Evolutionary conservation across 805 yeast species (phyloP), one percentile per base, ranked within the genome.

Genomic region (Schizosaccharomyces octosporus): DNA sequence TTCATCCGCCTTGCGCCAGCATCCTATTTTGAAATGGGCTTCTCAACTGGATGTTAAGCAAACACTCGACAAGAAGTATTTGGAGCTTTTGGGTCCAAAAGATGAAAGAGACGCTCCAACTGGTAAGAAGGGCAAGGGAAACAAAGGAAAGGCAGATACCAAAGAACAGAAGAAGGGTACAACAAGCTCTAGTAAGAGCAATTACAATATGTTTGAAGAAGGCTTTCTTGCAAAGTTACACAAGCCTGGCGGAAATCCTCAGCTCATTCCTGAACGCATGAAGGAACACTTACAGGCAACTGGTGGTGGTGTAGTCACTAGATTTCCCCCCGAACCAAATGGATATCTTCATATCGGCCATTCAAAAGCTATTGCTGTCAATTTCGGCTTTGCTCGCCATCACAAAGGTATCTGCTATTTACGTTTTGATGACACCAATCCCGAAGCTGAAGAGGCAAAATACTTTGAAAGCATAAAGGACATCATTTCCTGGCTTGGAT

Each of bases 251-350:
- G 96, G 83, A 71, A 90, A 90, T 71, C 89, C 90, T 45, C 99
- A 93, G 75, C 84, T 79, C 66, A 83, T 77, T 72, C 93, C 95
- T 43, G 95, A 87, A 69, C 76, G 87, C 63, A 83, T 87, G 84
- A 76, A 77, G 65, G 84, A 81, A 65, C 98, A 93, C 71, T 76
- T 87, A 67, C 80, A 78, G 62, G 81, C 80, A 65, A 87, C 95
- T 42, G 78, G 80, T 48, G 95, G 96, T 59, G 78, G 79, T 69
- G 97, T 90, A 36, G 82, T 80, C 67, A 93, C 98, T 3, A 81
- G 99, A 71, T 93, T 93, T 74, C 99, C 99, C 59, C 98, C 98
- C 5, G 98, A 93, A 74, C 98, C 98, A 54, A 90, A 94, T 73
- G 98, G 98, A 67, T 93, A 82, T 70, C 78, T 93, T 69, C 98